These are phyloP conservation scores for Verticillium tricorpus DNA, from an alignment of 2,329 filamentous ascomycete genomes.

Conservation along the genomic window DNA sequence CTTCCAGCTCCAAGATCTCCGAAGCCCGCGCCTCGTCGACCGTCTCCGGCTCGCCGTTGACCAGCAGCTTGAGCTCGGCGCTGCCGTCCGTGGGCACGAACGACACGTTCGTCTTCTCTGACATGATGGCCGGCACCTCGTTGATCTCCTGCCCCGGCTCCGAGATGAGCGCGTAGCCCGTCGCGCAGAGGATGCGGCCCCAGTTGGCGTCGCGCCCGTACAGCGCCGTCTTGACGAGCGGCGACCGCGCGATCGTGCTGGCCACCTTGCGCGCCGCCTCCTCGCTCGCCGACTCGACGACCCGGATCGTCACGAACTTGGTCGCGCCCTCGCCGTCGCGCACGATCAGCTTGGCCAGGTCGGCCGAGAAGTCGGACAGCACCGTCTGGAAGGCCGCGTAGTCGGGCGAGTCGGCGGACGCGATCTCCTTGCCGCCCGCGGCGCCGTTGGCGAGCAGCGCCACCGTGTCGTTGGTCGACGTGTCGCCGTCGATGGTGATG, in stretches of 20 bases:
- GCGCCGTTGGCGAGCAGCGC: slow-evolving; percentile 94
- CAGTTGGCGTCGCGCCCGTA: slow-evolving; percentile 98
- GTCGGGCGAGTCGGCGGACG: slow-evolving; percentile 50
- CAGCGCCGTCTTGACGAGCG: slow-evolving; percentile 93
- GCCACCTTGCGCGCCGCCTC: slow-evolving; percentile 74
- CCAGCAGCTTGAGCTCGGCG: slow-evolving; percentile 68
- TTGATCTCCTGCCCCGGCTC: slow-evolving; percentile 52
- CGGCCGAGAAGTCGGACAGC: slow-evolving; percentile 72
- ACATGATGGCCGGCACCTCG: slow-evolving; percentile 60
- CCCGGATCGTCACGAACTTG: slow-evolving; percentile 92
- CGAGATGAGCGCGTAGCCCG: slow-evolving; percentile 70
- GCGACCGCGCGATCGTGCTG: slow-evolving; percentile 82
- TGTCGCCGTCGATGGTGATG: slow-evolving; percentile 96
- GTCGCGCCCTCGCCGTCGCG: slow-evolving; percentile 96
- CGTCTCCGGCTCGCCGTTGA: slow-evolving; percentile 73
- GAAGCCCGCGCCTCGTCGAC: slow-evolving; percentile 74
- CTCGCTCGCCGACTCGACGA: slow-evolving; percentile 67
- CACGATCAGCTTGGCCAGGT: slow-evolving; percentile 88
- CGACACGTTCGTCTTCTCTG: slow-evolving; percentile 70
- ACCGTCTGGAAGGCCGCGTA: slow-evolving; percentile 67
- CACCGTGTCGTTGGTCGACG: slow-evolving; percentile 94
- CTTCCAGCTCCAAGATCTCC: slow-evolving; percentile 72
- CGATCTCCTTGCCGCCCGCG: slow-evolving; percentile 66
- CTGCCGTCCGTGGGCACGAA: slow-evolving; percentile 77
- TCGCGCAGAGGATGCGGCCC: slow-evolving; percentile 93